These are phyloP conservation scores for Lactifluus subvellereus DNA, from an alignment of 768 basidiomycete species.

Conservation along the genomic window DNA sequence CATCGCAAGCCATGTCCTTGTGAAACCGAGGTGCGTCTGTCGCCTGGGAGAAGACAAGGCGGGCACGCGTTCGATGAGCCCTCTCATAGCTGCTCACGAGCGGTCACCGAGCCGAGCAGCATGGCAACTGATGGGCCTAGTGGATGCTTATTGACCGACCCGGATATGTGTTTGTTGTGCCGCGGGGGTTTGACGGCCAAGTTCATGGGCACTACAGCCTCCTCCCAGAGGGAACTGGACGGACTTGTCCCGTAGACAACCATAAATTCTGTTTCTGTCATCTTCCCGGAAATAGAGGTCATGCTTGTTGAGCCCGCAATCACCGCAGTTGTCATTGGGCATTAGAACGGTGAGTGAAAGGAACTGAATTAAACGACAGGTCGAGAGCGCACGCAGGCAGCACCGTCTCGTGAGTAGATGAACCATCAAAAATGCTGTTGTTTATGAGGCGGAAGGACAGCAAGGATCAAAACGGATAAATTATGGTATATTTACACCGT, in stretches of 20 bases:
- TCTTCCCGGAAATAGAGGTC: slow-evolving; percentile 5
- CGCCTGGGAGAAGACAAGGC: slow-evolving; percentile 62
- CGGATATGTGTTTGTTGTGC: too few relatives aligned
- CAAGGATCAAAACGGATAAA: too few relatives aligned
- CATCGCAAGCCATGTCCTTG: slow-evolving; percentile 65
- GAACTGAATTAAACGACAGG: background rate
- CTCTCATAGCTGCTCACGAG: too few relatives aligned
- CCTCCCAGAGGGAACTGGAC: background rate
- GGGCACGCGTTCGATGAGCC: too few relatives aligned
- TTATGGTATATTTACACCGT: too few relatives aligned
- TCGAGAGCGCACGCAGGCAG: background rate
- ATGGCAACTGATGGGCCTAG: too few relatives aligned
- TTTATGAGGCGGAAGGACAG: too few relatives aligned
- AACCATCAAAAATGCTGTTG: too few relatives aligned
- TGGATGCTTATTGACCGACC: too few relatives aligned
- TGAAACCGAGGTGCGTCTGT: slow-evolving; percentile 62
- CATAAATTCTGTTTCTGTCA: slow-evolving; percentile 12
- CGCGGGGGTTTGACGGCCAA: background rate
- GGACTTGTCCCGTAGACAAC: background rate
- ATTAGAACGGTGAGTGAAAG: background rate
- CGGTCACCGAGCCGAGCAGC: too few relatives aligned
- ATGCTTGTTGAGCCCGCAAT: slow-evolving; percentile 5
- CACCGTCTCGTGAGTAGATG: too few relatives aligned
- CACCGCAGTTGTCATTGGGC: slow-evolving; percentile 8
- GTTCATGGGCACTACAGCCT: background rate